Base-by-base conservation (phyloP, 176 grass and related monocot genomes). In the Saccharum spontaneum region DNA sequence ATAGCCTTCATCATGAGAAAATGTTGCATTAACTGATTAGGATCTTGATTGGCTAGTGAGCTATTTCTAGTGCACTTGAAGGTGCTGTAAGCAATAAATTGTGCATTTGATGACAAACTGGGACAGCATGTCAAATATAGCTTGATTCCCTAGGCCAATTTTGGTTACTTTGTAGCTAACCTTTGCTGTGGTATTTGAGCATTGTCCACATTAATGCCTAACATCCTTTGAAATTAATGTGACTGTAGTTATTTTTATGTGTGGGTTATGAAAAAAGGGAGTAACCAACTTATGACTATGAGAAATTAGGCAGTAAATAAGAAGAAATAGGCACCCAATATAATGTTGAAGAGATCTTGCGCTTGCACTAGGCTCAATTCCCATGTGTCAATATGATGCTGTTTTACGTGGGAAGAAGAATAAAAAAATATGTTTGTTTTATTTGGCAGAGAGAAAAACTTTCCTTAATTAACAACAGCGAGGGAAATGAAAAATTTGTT, bases 401-500 rank as follows among this genome's bases (percentile, higher is more conserved):
- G 60, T 84, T 65, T 87, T 67, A 86, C 44, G 69, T 84, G 73
- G n/a, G 59, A 91, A 87, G 88, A 67, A 69, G 30, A 57, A 39
- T 49, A 73, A 73, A 48, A 57, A 2, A 45, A 20, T 45, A 1
- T 74, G 55, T 66, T 23, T 63, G 43, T 83, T 43, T 88, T 73
- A 77, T 85, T 89, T 86, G 78, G 55, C 86, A 98, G 97, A 94
- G 93, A 89, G 97, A 98, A 75, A 98, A 88, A 77, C 80, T 94
- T 81, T 94, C 83, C 1, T 66, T 68, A 61, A 88, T 79, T 78
- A 91, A 73, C 82, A 87, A 75, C 79, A 92, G 83, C 83, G 87
- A 95, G 83, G 80, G 78, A 60, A 90, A 94, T 91, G 90, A 73
- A 60, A 98, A 98, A 86, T 77, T 94, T 12, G 75, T 80, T 17